These are phyloP conservation scores for Urtica urens DNA, from an alignment of 306 rosid species.

Conservation along the genomic window DNA sequence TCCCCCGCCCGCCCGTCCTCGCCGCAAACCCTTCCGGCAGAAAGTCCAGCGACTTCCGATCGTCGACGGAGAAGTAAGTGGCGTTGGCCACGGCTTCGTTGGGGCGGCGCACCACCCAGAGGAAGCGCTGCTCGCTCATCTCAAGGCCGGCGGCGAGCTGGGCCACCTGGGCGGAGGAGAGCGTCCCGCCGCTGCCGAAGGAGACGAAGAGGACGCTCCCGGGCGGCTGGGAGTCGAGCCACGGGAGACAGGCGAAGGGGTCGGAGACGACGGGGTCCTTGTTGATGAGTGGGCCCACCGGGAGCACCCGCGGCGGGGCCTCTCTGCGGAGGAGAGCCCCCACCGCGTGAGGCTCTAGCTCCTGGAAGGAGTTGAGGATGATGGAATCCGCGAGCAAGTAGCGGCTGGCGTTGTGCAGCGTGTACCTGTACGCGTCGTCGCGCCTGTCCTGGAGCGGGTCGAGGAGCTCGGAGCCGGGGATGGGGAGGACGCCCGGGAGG, in stretches of 20 bases:
- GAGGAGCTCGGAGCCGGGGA: slow-evolving; percentile 36
- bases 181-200: slow-evolving; percentile 41
- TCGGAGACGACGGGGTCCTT: slow-evolving; percentile 8
- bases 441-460: slow-evolving; percentile 54
- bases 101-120: slow-evolving; percentile 39
- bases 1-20: slow-evolving; percentile 35
- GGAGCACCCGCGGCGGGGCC: slow-evolving; percentile 36
- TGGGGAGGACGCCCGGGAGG: slow-evolving; percentile 50
- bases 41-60: slow-evolving; percentile 31
- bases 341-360: slow-evolving; percentile 43
- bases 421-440: slow-evolving; percentile 39
- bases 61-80: slow-evolving; percentile 33
- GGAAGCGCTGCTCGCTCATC: slow-evolving; percentile 27
- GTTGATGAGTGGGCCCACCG: slow-evolving; percentile 48
- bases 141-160: slow-evolving; percentile 37
- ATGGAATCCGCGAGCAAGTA: slow-evolving; percentile 36
- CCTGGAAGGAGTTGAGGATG: slow-evolving; percentile 43
- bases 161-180: slow-evolving; percentile 17
- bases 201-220: slow-evolving; percentile 34
- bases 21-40: slow-evolving; percentile 51
- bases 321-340: slow-evolving; percentile 22
- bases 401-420: slow-evolving; percentile 32
- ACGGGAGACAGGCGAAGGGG: slow-evolving; percentile 22
- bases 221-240: slow-evolving; percentile 35
- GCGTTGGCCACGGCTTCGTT: slow-evolving; percentile 21